A percentile compares a stretch with the other conserved stretches of the same genome.
These are phyloP conservation scores for Trichomonas tenax DNA, from an alignment of 208 protist species.

Conservation along the genomic window DNA sequence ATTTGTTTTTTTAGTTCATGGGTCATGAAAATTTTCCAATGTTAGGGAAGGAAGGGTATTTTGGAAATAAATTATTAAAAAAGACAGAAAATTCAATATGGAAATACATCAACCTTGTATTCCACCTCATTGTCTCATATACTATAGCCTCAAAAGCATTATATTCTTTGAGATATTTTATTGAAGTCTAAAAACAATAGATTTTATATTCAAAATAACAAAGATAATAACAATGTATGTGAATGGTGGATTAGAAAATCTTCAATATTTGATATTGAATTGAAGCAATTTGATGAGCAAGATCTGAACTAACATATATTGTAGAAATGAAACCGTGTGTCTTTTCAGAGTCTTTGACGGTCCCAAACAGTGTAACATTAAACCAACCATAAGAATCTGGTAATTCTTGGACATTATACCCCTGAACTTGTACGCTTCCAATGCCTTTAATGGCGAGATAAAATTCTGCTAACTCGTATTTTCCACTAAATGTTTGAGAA, in stretches of 20 bases:
- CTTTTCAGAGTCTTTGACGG: neutral
- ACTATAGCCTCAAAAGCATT: too few species aligned
- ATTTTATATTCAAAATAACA: too few species aligned
- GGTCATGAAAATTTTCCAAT: too few species aligned
- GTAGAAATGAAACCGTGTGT: neutral
- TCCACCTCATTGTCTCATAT: too few species aligned
- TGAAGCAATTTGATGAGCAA: neutral
- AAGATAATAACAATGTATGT: too few species aligned
- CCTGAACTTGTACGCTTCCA: neutral
- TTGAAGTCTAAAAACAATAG: too few species aligned
- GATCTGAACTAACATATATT: neutral
- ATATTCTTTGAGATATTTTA: too few species aligned
- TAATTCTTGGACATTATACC: neutral
- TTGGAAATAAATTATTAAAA: too few species aligned
- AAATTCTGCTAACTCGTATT: neutral
- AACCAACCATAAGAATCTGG: neutral
- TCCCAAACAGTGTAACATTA: neutral
- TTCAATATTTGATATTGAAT: neutral
- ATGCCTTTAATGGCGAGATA: neutral
- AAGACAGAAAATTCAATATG: too few species aligned
- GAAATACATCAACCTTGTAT: too few species aligned
- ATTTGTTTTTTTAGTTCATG: too few species aligned
- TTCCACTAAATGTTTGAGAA: neutral
- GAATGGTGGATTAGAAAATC: neutral
- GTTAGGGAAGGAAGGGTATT: too few species aligned